Conservation (phyloP, 805 yeast species). For the Metschnikowia matae region DNA sequence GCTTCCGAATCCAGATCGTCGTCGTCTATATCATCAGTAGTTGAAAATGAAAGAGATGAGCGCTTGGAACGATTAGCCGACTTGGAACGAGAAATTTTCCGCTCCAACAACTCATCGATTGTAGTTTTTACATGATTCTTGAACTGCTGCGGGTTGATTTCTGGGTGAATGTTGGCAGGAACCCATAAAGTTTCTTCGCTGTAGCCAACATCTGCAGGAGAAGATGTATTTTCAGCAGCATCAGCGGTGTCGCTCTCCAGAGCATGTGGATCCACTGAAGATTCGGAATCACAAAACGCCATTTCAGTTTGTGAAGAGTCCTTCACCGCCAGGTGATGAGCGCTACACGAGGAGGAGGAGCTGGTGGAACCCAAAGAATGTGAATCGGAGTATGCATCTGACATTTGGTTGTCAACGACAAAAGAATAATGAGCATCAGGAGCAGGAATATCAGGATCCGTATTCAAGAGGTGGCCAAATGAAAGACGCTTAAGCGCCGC, state of each 20-base stretch:
- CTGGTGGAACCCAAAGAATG: background rate
- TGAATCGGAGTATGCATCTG: slow-evolving; percentile 4
- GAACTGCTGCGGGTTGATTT: slow-evolving; percentile 87
- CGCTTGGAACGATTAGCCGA: slow-evolving; percentile 15
- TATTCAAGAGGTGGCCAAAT: slow-evolving; percentile 55
- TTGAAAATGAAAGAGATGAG: slow-evolving; percentile 14
- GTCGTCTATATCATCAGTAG: slow-evolving; percentile 10
- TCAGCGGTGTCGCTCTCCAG: background rate
- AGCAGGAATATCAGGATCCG: slow-evolving; percentile 70
- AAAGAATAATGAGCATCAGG: slow-evolving; percentile 21
- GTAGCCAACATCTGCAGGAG: slow-evolving; percentile 5
- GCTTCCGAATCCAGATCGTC: background rate
- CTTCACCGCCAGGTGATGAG: background rate
- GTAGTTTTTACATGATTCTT: slow-evolving; percentile 59
- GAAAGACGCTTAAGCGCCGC: slow-evolving; percentile 70
- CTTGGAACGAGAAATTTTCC: slow-evolving; percentile 20
- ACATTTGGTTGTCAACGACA: slow-evolving; percentile 8
- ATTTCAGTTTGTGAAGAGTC: background rate
- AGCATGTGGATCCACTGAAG: background rate
- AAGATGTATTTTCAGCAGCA: background rate
- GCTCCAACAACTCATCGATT: slow-evolving; percentile 49
- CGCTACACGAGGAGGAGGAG: background rate
- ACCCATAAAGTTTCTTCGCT: slow-evolving; percentile 71
- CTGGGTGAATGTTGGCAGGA: slow-evolving; percentile 92
- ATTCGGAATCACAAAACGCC: background rate